phyloP scores from a whole-genome alignment of 176 grass and related monocot genomes.

The Oryza officinalis region DNA sequence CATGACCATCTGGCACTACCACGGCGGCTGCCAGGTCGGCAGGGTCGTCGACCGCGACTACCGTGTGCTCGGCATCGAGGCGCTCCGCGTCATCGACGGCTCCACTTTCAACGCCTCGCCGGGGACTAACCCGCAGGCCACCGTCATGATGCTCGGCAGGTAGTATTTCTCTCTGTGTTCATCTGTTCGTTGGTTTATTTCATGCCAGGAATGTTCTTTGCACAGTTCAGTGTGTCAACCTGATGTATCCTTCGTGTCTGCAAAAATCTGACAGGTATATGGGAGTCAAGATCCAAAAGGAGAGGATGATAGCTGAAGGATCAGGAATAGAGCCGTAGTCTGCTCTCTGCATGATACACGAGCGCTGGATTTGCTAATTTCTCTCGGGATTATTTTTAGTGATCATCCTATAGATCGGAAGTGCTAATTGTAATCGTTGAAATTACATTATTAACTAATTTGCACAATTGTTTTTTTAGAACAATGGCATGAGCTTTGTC shows the following conservation, averaged over 20 bases:
- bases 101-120: slow-evolving; percentile 79
- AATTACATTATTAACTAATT: not conserved
- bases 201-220: not conserved
- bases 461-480: too few relatives aligned
- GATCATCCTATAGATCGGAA: not conserved
- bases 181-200: not conserved
- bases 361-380: not conserved
- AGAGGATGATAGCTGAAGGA: slow-evolving; percentile 49
- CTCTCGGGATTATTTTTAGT: slow-evolving; percentile 29
- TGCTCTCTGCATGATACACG: not conserved
- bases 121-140: slow-evolving; percentile 88
- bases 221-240: not conserved
- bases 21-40: slow-evolving; percentile 75
- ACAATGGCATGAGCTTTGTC: too few relatives aligned
- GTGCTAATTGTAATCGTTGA: slow-evolving; percentile 23
- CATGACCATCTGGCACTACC: slow-evolving; percentile 93
- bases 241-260: not conserved
- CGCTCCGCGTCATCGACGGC: slow-evolving; percentile 81
- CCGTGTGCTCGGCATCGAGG: slow-evolving; percentile 55
- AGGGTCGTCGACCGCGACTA: slow-evolving; percentile 77
- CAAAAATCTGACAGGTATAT: slow-evolving; percentile 61
- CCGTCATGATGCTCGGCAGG: slow-evolving; percentile 96
- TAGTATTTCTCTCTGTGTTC: slow-evolving; percentile 1
- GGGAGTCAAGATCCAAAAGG: slow-evolving; percentile 68
- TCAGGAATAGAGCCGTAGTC: not conserved